Conservation (phyloP, 306 rosid genomes). For the Malus asiatica region DNA sequence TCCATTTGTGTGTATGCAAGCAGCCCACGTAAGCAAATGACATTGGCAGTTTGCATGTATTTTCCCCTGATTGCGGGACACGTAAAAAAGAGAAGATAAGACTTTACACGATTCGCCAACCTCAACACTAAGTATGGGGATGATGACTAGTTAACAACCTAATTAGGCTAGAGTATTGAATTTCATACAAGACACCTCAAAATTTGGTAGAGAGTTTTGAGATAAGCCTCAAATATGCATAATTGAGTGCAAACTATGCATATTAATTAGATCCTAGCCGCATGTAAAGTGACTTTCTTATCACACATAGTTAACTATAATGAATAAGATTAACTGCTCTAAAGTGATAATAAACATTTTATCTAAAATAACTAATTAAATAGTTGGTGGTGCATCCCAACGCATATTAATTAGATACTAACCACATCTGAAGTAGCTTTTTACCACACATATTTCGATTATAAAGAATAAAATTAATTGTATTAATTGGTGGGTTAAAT, state of each 20-base stretch:
- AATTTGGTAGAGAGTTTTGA: neutral
- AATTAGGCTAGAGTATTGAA: no score
- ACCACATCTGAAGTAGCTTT: neutral
- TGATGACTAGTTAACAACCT: neutral
- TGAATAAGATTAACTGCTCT: no score
- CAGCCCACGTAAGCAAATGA: neutral
- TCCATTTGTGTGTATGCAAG: neutral
- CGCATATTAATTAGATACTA: neutral
- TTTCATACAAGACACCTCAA: neutral
- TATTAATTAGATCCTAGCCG: no score
- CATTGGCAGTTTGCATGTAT: neutral
- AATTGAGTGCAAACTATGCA: no score
- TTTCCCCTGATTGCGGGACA: neutral
- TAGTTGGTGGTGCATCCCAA: neutral
- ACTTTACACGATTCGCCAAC: conserved; percentile 11
- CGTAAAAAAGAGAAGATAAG: neutral
- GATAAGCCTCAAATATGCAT: neutral
- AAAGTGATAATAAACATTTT: neutral
- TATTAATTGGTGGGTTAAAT: neutral
- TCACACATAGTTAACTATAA: no score
- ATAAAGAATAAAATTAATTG: no score
- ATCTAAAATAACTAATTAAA: no score
- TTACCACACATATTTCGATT: neutral
- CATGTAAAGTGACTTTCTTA: no score
- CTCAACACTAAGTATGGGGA: neutral